phyloP scores from a whole-genome alignment of 176 grass and related monocot species.

The Cenchrus purpureus region DNA sequence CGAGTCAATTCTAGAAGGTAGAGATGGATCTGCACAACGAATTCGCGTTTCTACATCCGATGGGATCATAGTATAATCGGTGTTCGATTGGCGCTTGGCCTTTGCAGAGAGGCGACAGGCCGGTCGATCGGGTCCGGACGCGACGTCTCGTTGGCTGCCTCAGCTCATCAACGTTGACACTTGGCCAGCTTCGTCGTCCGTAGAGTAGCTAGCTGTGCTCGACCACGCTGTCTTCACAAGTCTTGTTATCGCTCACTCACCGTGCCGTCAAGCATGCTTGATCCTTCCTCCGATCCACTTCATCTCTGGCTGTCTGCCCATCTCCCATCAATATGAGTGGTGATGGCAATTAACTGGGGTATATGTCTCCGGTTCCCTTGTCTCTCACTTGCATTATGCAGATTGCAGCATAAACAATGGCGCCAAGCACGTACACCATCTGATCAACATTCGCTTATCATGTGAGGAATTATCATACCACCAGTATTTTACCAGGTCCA shows the following conservation, averaged over 20 bases:
- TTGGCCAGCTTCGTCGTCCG: background rate
- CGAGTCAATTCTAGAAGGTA: background rate
- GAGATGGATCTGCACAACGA: background rate
- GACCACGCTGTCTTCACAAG: background rate
- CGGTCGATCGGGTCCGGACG: conserved; percentile 14
- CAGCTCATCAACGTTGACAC: background rate
- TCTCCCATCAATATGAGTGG: background rate
- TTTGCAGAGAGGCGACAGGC: background rate
- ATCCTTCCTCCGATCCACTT: background rate
- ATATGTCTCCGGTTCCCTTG: too few relatives aligned
- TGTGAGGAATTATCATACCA: background rate
- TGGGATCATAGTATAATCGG: background rate
- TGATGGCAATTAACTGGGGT: too few relatives aligned
- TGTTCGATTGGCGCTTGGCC: conserved; percentile 3
- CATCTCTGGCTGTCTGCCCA: background rate
- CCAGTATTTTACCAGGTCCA: conserved; percentile 14
- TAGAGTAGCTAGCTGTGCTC: background rate
- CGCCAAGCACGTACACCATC: conserved; percentile 4
- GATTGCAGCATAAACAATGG: conserved; percentile 10
- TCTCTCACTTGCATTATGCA: conserved; percentile 41
- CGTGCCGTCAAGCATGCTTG: too few relatives aligned
- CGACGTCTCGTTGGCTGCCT: conserved; percentile 8
- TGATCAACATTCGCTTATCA: conserved; percentile 22
- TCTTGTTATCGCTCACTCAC: background rate
- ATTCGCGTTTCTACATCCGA: background rate